Percentiles rank a stretch among this genome's conserved stretches.
Evolutionary conservation across 2,329 filamentous ascomycete species (phyloP).

Genomic region (Aspergillus sp.): DNA sequence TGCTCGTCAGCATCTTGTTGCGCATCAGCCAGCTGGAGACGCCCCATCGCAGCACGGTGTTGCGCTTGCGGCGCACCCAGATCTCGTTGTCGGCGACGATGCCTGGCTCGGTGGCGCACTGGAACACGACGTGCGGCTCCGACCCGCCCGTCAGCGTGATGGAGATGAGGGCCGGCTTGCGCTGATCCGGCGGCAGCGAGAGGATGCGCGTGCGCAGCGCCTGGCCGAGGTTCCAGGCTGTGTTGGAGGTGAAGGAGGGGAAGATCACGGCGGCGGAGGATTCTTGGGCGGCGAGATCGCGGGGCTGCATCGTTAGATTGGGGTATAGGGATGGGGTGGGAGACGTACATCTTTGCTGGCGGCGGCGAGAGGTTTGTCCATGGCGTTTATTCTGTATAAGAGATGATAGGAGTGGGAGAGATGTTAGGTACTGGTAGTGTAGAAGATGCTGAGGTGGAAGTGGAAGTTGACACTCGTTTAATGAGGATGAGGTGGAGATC

Average conservation of each 20-base stretch:
- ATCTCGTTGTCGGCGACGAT: constrained; percentile 69
- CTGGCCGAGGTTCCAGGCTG: constrained; percentile 39
- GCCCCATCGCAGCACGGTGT: constrained; percentile 70
- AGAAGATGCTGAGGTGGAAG: neutral
- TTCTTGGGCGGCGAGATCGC: constrained; percentile 30
- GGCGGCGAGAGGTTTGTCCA: constrained; percentile 24
- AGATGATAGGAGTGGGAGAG: neutral
- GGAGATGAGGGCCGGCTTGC: constrained; percentile 41
- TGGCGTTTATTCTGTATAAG: constrained; percentile 9
- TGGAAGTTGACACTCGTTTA: neutral
- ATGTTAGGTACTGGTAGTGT: too few relatives aligned
- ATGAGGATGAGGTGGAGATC: too few relatives aligned
- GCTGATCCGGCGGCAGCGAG: constrained; percentile 28
- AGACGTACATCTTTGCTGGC: constrained; percentile 31
- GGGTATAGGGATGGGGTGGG: neutral
- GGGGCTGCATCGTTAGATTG: constrained; percentile 18
- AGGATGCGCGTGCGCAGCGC: constrained; percentile 39
- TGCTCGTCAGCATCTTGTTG: constrained; percentile 54
- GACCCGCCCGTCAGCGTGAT: constrained; percentile 34
- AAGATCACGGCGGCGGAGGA: constrained; percentile 30
- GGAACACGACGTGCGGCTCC: constrained; percentile 63
- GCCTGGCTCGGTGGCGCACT: constrained; percentile 65
- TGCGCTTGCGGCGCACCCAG: constrained; percentile 70
- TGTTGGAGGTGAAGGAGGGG: constrained; percentile 37
- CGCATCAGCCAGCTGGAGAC: constrained; percentile 69